Base-by-base conservation (phyloP, 2,329 filamentous ascomycete species). In the Zymoseptoria pseudotritici region DNA sequence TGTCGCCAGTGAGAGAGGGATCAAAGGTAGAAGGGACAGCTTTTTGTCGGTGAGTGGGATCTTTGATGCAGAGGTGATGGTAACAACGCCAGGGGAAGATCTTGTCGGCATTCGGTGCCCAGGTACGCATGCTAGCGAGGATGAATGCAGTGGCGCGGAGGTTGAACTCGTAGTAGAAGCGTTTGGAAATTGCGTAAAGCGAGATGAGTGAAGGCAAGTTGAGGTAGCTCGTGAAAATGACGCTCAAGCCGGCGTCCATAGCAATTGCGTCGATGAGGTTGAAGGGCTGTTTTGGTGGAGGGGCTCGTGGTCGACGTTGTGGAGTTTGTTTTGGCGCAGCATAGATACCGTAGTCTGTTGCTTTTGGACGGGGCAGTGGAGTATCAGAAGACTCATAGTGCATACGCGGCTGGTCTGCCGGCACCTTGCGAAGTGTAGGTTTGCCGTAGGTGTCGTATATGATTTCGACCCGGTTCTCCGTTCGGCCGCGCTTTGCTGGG, bases 51-150 rank as follows among this genome's bases (percentile, higher is more conserved):
- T 63, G 63, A 10, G 58, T 56, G 0, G 88, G 87, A 68, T 91
- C 87, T 1, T 70, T 77, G 59, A 86, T 80, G 69, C 83, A 83
- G 5, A 85, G 76, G 0, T 72, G 70, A 2, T 73, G 73, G 73
- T 88, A 91, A 54, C 83, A 78, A 7, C 77, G 76, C 77, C 83
- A 88, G 19, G 80, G 79, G 71, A 88, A 91, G 61, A 86, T 77
- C 17, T 71, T 70, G 1, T 80, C 77, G 0, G 86, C 80, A 29
- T 82, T 76, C 0, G 84, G 82, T 1, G 83, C 83, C 67, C 81
- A 80, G 57, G 76, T 68, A 1, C 72, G 71, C 1, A 85, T 81
- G 74, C 84, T 84, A 19, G 78, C 73, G 49, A 81, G 75, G 56
- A 90, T 78, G 59, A 83, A 81, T 46, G 82, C 82, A 8, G 80